Percentiles rank a stretch among this genome's conserved stretches.
These are phyloP conservation scores for Cryptosporidium baileyi DNA, from an alignment of 169 alveolate genomes.

Conservation along the genomic window DNA sequence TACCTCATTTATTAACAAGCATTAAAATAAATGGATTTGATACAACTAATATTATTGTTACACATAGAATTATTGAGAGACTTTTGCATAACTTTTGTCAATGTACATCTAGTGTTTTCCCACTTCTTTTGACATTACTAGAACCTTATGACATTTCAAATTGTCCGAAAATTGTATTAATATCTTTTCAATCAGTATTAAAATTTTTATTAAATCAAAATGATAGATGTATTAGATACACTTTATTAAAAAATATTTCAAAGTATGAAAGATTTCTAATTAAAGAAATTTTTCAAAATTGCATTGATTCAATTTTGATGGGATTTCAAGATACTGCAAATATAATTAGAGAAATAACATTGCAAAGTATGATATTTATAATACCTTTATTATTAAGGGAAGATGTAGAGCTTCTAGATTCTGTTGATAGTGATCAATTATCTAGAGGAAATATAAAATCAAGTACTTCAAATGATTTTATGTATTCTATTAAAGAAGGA, in stretches of 20 bases:
- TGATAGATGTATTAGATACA: conserved; percentile 62
- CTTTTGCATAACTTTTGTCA: conserved; percentile 25
- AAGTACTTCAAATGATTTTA: conserved; percentile 16
- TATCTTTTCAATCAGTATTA: neutral
- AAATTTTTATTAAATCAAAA: conserved; percentile 29
- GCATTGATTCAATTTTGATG: conserved; percentile 51
- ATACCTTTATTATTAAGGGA: conserved; percentile 37
- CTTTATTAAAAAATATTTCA: conserved; percentile 49
- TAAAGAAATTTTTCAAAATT: conserved; percentile 2
- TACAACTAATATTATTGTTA: conserved; percentile 25
- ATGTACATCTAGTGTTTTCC: conserved; percentile 38
- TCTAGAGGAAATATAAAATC: neutral
- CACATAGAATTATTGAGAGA: conserved; percentile 29
- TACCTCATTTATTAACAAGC: conserved; percentile 37
- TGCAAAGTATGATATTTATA: conserved; percentile 58
- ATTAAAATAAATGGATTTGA: neutral
- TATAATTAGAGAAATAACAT: conserved; percentile 58
- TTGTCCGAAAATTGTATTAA: conserved; percentile 36
- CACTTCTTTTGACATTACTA: conserved; percentile 19
- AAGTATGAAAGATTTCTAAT: conserved; percentile 8
- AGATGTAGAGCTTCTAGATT: neutral
- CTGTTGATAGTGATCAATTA: neutral
- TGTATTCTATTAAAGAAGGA: conserved; percentile 59
- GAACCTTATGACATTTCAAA: neutral
- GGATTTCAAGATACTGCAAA: conserved; percentile 59